Conservation (phyloP, 331 rosid species). For the Rosa hybrid region DNA sequence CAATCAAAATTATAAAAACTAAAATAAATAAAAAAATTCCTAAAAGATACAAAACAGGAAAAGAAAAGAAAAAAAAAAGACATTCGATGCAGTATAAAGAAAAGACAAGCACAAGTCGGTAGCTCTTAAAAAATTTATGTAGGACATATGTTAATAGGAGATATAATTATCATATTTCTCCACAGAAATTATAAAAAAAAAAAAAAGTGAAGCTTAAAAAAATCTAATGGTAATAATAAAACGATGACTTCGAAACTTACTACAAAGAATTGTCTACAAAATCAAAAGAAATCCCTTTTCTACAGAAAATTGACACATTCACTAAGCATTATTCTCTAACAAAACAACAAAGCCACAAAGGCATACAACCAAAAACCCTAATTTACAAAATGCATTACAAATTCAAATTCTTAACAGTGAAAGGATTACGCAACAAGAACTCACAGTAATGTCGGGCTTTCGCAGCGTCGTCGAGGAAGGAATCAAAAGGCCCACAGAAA, state of each 20-base stretch:
- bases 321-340: neutral
- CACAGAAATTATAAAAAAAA: neutral
- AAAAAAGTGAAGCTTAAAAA: neutral
- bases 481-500: neutral
- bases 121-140: neutral
- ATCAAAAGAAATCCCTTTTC: neutral
- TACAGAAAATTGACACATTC: neutral
- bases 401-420: neutral
- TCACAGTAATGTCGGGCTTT: constrained; percentile 9
- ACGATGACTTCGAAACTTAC: neutral
- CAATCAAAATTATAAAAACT: neutral
- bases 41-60: neutral
- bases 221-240: neutral
- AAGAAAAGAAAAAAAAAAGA: neutral
- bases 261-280: neutral
- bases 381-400: neutral
- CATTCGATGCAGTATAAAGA: neutral
- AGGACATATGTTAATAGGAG: neutral
- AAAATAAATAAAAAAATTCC: neutral
- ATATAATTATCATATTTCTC: neutral
- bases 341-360: neutral
- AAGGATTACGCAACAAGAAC: neutral
- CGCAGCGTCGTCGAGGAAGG: neutral
- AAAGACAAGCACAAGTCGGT: neutral
- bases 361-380: neutral